Conservation (phyloP, 164 flowering plant species). For the Warburgia ugandensis region DNA sequence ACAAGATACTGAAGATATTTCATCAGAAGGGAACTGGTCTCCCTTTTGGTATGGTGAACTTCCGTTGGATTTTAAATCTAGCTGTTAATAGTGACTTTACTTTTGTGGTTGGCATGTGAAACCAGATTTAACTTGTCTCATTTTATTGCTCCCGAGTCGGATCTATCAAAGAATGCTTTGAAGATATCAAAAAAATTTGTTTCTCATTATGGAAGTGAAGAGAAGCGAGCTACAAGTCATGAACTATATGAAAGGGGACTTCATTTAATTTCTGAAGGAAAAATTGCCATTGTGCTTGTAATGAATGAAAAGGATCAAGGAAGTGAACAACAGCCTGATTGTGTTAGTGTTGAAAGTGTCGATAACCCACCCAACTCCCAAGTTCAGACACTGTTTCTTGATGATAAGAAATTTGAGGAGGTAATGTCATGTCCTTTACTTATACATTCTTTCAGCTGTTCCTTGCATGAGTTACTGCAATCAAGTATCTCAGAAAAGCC, state of each 20-base stretch:
- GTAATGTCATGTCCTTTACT: too few relatives aligned
- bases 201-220: slow-evolving; percentile 14
- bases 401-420: too few relatives aligned
- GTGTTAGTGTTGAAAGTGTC: slow-evolving; percentile 17
- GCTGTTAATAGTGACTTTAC: not conserved
- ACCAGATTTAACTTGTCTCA: slow-evolving; percentile 40
- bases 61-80: not conserved
- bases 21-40: too few relatives aligned
- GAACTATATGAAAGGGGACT: slow-evolving; percentile 32
- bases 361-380: slow-evolving; percentile 20
- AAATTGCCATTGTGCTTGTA: slow-evolving; percentile 53
- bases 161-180: slow-evolving; percentile 20
- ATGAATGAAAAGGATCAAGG: slow-evolving; percentile 18
- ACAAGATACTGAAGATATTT: too few relatives aligned
- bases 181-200: slow-evolving; percentile 27
- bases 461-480: too few relatives aligned
- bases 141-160: slow-evolving; percentile 22
- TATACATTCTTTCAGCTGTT: too few relatives aligned
- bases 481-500: too few relatives aligned
- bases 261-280: slow-evolving; percentile 44
- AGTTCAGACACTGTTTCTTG: slow-evolving; percentile 30
- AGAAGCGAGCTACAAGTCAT: slow-evolving; percentile 20
- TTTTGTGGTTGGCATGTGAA: slow-evolving; percentile 4
- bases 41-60: not conserved
- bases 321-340: slow-evolving; percentile 6